Evolutionary conservation across 164 flowering plant genomes (phyloP), one percentile per base, ranked within the genome.

Genomic region (Sextonia rubra): DNA sequence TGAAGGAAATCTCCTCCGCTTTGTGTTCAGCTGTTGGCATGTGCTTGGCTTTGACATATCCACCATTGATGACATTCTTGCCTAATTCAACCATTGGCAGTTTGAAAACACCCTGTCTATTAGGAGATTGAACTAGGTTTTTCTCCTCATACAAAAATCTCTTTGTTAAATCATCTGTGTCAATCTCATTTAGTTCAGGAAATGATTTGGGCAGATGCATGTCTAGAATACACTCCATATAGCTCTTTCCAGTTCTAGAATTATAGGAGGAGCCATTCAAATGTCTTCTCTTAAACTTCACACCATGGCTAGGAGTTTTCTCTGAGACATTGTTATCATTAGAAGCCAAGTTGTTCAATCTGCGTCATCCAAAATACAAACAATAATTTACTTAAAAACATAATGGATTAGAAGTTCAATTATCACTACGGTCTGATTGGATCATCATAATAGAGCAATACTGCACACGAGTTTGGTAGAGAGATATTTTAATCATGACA

Each of bases 251-350:
- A 70, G 80, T 75, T 75, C 73, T 82, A 18, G 82, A 75, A 76
- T 81, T 82, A 77, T 85, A 78, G 69, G 74, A 78, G 78, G 77
- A 86, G 69, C 79, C 86, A 81, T 80, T 82, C 47, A 86, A 74
- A 27, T 83, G 86, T 81, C 93, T 87, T 76, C 76, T 88, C 84
- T 90, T 96, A 84, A 93, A 80, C 79, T 88, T 91, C 75, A 88
- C 97, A 77, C 76, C 84, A 47, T 82, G 85, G 22, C 81, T 79
- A 74, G 89, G 83, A 44, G 75, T 80, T 64, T 72, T 78, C 77
- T 82, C 85, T 78, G 80, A 83, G 22, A 22, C 26, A 74, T 82
- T 88, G 60, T 84, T 86, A 82, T 95, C 98, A 81, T 90, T 93
- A 83, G 85, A 68, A 62, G 88, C 77, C 74, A 91, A 78, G 74